Base-by-base conservation (phyloP, 768 basidiomycete genomes). In the Serpula lacrymans region DNA sequence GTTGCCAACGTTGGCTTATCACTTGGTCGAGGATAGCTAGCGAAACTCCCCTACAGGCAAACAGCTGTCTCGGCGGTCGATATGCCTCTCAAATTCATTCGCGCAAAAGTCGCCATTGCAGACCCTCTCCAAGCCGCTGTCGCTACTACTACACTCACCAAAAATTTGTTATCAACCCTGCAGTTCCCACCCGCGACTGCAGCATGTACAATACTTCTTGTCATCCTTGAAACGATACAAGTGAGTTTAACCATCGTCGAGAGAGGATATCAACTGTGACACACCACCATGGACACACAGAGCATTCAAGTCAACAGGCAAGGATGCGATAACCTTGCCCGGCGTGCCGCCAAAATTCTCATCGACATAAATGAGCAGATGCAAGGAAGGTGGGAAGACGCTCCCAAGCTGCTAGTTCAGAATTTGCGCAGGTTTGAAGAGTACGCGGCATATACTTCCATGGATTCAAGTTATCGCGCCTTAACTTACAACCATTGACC, bases 201-300 rank as follows among this genome's bases (percentile, higher is more conserved):
- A 1, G 64, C 69, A 0, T 58, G 70, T 4, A 61, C 62, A 0
- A 45, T 72, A 4, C 48, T 75, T 12, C 54, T 74, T 16, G 55
- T 68, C 9, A 70, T 76, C 12, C 57, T 75, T 37, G 57, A 74
- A 46, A 72, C 70, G 1, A 54, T 73, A 16, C 69, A 75, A 60
- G 74, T 71, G 32, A 49, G 59, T 33, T 21, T n/a, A n/a, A n/a
- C n/a, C n/a, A n/a, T n/a, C n/a, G n/a, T n/a, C n/a, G n/a, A n/a
- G n/a, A n/a, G 17, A 4, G 17, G 7, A 27, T 9, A 18, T 40
- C 13, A 17, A n/a, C 6, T 13, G 13, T 13, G 20, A n/a, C n/a
- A n/a, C n/a, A n/a, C n/a, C n/a, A n/a, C n/a, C n/a, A n/a, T n/a
- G n/a, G n/a, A n/a, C 23, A 20, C 31, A 11, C 41, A 65, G 57